Conservation (phyloP, 805 yeast species). For the Kluyveromyces aestuarii region DNA sequence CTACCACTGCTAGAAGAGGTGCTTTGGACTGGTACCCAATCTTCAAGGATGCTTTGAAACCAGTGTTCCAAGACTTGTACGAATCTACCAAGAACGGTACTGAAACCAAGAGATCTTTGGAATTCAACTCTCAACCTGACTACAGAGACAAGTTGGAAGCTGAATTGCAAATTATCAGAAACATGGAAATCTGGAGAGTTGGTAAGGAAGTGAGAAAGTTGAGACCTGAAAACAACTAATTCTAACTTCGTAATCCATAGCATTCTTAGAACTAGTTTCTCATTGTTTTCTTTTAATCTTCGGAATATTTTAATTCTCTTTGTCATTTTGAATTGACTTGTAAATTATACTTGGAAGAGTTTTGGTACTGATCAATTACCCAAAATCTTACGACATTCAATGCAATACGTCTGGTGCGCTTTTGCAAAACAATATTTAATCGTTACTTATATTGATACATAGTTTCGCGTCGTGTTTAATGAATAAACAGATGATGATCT, state of each 20-base stretch:
- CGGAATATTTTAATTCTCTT: neutral
- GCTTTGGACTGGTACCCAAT: conserved; percentile 99
- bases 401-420: conserved; percentile 3
- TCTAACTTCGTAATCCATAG: neutral
- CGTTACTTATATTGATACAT: conserved; percentile 1
- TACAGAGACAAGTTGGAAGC: conserved; percentile 93
- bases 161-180: conserved; percentile 89
- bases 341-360: neutral
- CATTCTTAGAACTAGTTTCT: neutral
- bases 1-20: conserved; percentile 99
- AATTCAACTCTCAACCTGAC: conserved; percentile 96
- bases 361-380: neutral
- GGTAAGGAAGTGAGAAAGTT: conserved; percentile 99
- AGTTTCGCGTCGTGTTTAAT: conserved; percentile 11
- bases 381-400: neutral
- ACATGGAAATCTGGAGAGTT: conserved; percentile 98
- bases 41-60: conserved; percentile 97
- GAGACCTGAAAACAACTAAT: conserved; percentile 96
- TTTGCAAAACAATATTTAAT: neutral
- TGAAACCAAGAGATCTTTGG: conserved; percentile 97
- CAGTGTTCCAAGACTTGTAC: conserved; percentile 94
- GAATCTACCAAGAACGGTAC: conserved; percentile 91
- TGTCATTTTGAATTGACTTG: conserved; percentile 3
- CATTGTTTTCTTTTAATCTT: neutral
- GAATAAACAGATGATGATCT: conserved; percentile 14